Conservation (phyloP, 257 asterid genomes). For the Fraxinus americana region DNA sequence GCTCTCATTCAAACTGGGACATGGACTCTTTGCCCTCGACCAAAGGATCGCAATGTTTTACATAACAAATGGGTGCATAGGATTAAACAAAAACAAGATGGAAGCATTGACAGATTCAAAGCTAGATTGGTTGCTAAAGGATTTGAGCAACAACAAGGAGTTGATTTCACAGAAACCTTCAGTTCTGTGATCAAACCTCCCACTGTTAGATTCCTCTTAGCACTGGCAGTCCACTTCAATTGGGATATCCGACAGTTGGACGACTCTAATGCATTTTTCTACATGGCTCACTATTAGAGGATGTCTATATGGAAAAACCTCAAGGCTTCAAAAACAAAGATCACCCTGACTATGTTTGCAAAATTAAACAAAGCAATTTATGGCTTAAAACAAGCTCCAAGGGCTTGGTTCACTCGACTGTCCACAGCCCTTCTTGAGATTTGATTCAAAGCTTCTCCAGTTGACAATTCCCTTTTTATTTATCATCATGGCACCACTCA, state of each 20-base stretch:
- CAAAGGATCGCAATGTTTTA: not conserved
- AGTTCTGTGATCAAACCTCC: not conserved
- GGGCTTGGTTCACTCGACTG: not conserved
- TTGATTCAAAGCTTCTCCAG: too few relatives aligned
- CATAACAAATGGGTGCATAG: not conserved
- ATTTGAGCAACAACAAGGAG: not conserved
- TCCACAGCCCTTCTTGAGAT: too few relatives aligned
- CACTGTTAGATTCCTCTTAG: not conserved
- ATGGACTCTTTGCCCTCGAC: not conserved
- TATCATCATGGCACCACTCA: not conserved
- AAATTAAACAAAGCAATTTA: not conserved
- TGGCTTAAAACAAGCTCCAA: constrained; percentile 9
- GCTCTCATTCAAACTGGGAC: not conserved
- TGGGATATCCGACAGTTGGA: not conserved
- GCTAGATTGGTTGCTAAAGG: not conserved
- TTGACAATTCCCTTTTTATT: not conserved
- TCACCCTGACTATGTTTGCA: not conserved
- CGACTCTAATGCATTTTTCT: not conserved
- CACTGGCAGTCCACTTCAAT: not conserved
- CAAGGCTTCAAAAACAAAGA: not conserved
- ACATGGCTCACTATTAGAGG: not conserved
- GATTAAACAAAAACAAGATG: constrained; percentile 1
- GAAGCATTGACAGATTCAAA: not conserved
- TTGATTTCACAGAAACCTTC: not conserved
- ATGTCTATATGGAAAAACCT: not conserved